Evolutionary conservation across 805 yeast species (phyloP), one percentile per base, ranked within the genome.

Genomic region (Debaryomyces prosopidis): DNA sequence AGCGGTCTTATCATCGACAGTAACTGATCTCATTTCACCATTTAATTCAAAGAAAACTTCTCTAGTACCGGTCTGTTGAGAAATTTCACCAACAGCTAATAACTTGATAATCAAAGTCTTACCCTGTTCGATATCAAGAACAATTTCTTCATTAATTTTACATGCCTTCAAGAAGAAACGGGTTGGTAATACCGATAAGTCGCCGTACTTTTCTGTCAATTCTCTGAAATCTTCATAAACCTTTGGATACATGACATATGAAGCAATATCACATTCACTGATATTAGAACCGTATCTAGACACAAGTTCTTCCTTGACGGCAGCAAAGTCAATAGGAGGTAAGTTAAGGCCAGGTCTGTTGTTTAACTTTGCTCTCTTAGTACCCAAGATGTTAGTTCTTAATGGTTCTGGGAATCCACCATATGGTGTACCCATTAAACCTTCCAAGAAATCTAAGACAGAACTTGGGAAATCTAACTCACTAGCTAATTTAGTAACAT

Each of bases 321-420:
- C 75, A 20, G 66, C 79, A 58, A 94, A 76, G 67, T 94, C 89
- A 59, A 90, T 77, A 55, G 99, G 98, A 45, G 83, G 80, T 65
- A 94, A 76, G 59, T 82, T 83, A 65, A 92, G 81, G 52, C 99
- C 99, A 36, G 99, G 99, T 73, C 99, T 85, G 55, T 77, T 73
- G 50, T 83, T 81, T 70, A 94, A 81, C 73, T 89, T 89, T 73
- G 87, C 84, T 75, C 99, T 87, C 84, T 90, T 90, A 67, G 91
- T 95, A 60, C 84, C 82, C 62, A 94, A 82, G 51, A 94, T 80
- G 68, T 91, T 89, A 33, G 96, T 79, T 74, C 99, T 85, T 70
- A 94, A 78, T 33, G 99, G 99, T 74, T 94, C 99, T 48, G 99
- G 99, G 96, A 94, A 94, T 7, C 99, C 99, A 56, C 99, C 99